Evolutionary conservation across 2,329 filamentous ascomycete genomes (phyloP).

Genomic region (Pestalotiopsis sp.): DNA sequence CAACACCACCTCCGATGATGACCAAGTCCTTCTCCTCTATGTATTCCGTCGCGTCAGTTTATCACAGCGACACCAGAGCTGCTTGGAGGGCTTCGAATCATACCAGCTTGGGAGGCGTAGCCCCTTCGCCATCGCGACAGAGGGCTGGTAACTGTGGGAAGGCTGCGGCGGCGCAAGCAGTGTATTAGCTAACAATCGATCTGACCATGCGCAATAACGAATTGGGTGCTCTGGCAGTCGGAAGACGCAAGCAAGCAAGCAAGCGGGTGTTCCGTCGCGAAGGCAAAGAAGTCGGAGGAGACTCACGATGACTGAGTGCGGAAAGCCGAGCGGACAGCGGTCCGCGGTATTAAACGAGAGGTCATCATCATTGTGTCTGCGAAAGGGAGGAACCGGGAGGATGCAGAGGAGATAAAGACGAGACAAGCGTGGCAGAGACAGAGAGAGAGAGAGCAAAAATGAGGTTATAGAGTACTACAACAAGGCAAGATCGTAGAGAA

Average conservation of each 20-base stretch:
- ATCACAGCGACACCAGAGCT: conserved; percentile 45
- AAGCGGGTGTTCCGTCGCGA: neutral
- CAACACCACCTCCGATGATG: conserved; percentile 97
- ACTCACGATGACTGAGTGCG: conserved; percentile 51
- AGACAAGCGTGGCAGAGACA: neutral
- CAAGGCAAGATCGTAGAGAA: conserved; percentile 2
- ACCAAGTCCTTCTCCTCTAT: conserved; percentile 95
- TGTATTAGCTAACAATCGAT: neutral
- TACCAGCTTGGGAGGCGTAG: conserved; percentile 60
- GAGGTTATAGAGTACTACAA: conserved; percentile 11
- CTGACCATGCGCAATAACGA: neutral
- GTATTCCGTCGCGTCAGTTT: conserved; percentile 29
- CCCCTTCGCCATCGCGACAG: conserved; percentile 56
- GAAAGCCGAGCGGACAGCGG: conserved; percentile 57
- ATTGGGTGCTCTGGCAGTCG: conserved; percentile 9
- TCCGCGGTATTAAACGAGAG: conserved; percentile 60
- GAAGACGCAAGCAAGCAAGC: conserved; percentile 12
- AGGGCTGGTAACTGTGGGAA: conserved; percentile 46
- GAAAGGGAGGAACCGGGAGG: conserved; percentile 15
- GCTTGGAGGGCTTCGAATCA: conserved; percentile 1
- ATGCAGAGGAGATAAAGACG: conserved; percentile 1
- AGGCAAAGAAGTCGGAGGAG: conserved; percentile 12
- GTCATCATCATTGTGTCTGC: conserved; percentile 57
- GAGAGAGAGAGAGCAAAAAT: neutral
- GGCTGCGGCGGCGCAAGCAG: conserved; percentile 32